These are phyloP conservation scores for Cercospora sesami DNA, from an alignment of 2,329 filamentous ascomycete species.

Conservation along the genomic window DNA sequence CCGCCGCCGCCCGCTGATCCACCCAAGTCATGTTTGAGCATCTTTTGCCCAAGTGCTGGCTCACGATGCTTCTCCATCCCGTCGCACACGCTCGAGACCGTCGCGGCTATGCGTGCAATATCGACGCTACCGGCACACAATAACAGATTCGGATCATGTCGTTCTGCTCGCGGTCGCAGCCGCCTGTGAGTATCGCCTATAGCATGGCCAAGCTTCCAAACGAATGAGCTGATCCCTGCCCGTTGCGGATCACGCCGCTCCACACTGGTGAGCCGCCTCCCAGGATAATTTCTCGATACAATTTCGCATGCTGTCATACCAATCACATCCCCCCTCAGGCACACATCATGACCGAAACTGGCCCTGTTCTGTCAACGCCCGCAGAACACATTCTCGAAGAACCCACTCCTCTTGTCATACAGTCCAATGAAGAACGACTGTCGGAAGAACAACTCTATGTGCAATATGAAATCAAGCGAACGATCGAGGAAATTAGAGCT, in stretches of 20 bases:
- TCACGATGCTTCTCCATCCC: neutral
- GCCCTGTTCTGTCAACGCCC: constrained; percentile 63
- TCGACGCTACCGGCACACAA: neutral
- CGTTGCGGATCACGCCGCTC: constrained; percentile 1
- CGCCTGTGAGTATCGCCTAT: neutral
- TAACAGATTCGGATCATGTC: neutral
- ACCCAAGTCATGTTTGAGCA: neutral
- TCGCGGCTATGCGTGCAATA: neutral
- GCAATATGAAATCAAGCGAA: constrained; percentile 83
- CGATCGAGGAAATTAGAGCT: constrained; percentile 70
- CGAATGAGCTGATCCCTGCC: neutral
- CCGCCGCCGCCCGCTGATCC: neutral
- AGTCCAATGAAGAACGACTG: constrained; percentile 37
- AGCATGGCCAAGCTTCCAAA: neutral
- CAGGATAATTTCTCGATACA: constrained; percentile 10
- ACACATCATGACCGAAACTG: constrained; percentile 30
- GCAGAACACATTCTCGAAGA: constrained; percentile 62
- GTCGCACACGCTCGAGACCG: neutral
- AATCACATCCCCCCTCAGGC: constrained; percentile 1
- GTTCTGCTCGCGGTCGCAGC: neutral
- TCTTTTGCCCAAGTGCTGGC: neutral
- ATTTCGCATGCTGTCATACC: constrained; percentile 10
- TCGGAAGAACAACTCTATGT: constrained; percentile 69
- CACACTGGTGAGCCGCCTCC: neutral
- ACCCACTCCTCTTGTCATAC: constrained; percentile 45